Percentiles rank a stretch among this genome's conserved stretches.
Evolutionary conservation across 1,139 yeast species (phyloP).

Genomic region (Pichia sp.): DNA sequence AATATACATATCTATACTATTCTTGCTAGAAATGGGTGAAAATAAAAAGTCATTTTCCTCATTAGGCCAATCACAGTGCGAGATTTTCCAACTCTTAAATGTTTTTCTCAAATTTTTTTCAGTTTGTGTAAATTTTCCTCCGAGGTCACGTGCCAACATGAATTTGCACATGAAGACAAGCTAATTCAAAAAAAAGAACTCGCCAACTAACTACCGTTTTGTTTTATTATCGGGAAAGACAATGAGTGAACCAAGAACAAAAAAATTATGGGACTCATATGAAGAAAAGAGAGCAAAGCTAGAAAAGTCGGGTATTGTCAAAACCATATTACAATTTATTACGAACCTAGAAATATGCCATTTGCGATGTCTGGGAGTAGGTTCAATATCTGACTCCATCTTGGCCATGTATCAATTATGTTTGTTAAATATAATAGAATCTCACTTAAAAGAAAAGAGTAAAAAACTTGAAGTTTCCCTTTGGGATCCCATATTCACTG

Average conservation of each 20-base stretch:
- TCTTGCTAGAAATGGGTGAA: too few species aligned
- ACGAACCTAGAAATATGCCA: not conserved
- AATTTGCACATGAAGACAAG: not conserved
- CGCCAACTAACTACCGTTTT: not conserved
- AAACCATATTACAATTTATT: not conserved
- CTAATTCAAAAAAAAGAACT: too few species aligned
- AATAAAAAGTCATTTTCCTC: not conserved
- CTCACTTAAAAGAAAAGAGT: conserved; percentile 5
- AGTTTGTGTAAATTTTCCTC: not conserved
- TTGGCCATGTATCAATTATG: conserved; percentile 27
- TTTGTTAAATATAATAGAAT: conserved; percentile 17
- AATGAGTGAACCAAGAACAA: not conserved
- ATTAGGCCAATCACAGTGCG: not conserved
- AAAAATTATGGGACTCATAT: not conserved
- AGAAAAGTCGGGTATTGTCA: not conserved
- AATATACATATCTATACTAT: too few species aligned
- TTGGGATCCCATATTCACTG: conserved; percentile 44
- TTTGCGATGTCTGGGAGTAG: conserved; percentile 30
- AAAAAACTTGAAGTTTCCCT: conserved; percentile 27
- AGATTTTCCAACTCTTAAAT: not conserved
- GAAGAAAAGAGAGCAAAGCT: not conserved
- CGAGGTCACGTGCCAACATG: not conserved
- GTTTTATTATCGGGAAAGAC: not conserved
- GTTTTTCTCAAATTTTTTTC: not conserved
- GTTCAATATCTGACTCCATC: conserved; percentile 22